Base-by-base conservation (phyloP, 2,329 filamentous ascomycete genomes). In the Xylaria sp. region DNA sequence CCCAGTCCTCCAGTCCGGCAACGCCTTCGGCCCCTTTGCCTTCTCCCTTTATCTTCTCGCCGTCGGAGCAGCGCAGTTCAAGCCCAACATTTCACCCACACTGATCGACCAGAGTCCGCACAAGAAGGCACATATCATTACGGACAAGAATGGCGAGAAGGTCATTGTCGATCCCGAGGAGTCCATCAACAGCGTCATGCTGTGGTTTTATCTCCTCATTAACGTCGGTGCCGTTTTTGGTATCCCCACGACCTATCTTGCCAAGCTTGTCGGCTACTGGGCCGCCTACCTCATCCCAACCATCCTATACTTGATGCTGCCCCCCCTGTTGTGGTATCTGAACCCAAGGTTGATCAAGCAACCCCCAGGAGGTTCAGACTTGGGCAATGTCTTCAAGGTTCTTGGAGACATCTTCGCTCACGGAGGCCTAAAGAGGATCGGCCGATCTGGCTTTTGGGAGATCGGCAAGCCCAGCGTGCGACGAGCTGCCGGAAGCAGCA, bases 21-120 rank as follows among this genome's bases (percentile, higher is more conserved):
- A 83, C 3, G 82, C 84, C 53, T 83, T 86, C 48, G 83, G 84
- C 0, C 87, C 87, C 29, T 82, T 84, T 64, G 87, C 93, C 74
- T 86, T 93, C 76, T 90, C 90, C 13, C 79, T 85, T 59, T 85
- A 85, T 72, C 81, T 84, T 51, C 78, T 85, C 0, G 78, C 82
- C 21, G 77, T 93, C 6, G 91, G 91, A 40, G 91, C 91, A 1
- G 91, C 80, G 63, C 80, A 83, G 75, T 93, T 93, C 84, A 94
- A 93, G 81, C 82, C 90, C 48, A 93, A 93, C 72, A 89, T 94
- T 47, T 88, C 89, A 0, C 89, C 90, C 0, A 82, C 91, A 5
- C 84, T 92, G 37, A 88, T 90, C n/a, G 90, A 92, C 72, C 90
- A 92, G 76, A 87, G 89, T 74, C 84, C 81, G 9, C 84, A 86